Conservation (phyloP, 768 basidiomycete species). For the Cystofilobasidium bisporidii region DNA sequence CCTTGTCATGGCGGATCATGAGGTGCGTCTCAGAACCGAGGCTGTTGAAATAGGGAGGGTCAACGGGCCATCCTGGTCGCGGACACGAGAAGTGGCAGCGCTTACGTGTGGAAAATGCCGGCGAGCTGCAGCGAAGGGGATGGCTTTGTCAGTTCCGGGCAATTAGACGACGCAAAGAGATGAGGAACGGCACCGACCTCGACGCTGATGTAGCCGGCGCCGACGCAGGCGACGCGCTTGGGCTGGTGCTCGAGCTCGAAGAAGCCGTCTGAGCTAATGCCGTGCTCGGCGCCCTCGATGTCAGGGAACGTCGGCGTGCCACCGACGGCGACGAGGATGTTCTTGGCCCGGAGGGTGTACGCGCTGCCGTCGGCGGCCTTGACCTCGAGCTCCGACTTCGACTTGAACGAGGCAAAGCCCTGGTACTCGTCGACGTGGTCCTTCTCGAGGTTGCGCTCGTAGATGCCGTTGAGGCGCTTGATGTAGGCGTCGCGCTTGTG, state of each 20-base stretch:
- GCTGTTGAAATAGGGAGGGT: not conserved
- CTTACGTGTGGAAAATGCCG: slow-evolving; percentile 68
- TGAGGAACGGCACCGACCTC: slow-evolving; percentile 43
- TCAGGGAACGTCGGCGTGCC: slow-evolving; percentile 77
- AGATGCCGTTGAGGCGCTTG: slow-evolving; percentile 74
- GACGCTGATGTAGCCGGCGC: slow-evolving; percentile 96
- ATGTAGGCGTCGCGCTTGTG: slow-evolving; percentile 94
- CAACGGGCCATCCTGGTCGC: not conserved
- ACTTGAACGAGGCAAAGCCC: slow-evolving; percentile 65
- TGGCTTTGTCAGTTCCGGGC: no score
- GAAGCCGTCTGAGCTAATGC: slow-evolving; percentile 91
- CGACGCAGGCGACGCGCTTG: slow-evolving; percentile 83
- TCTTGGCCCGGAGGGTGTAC: slow-evolving; percentile 64
- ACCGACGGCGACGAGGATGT: slow-evolving; percentile 76
- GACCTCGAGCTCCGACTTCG: slow-evolving; percentile 62
- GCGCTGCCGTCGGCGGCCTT: slow-evolving; percentile 53
- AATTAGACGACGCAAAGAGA: no score
- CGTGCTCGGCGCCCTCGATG: slow-evolving; percentile 76
- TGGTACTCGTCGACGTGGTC: slow-evolving; percentile 80
- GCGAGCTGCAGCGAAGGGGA: slow-evolving; percentile 51
- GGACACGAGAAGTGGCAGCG: not conserved
- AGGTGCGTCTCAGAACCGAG: slow-evolving; percentile 74
- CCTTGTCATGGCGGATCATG: slow-evolving; percentile 77
- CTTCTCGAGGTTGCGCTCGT: slow-evolving; percentile 74
- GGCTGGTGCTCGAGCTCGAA: slow-evolving; percentile 86